These are phyloP conservation scores for Amanita phalloides DNA, from an alignment of 768 basidiomycete genomes.

Conservation along the genomic window DNA sequence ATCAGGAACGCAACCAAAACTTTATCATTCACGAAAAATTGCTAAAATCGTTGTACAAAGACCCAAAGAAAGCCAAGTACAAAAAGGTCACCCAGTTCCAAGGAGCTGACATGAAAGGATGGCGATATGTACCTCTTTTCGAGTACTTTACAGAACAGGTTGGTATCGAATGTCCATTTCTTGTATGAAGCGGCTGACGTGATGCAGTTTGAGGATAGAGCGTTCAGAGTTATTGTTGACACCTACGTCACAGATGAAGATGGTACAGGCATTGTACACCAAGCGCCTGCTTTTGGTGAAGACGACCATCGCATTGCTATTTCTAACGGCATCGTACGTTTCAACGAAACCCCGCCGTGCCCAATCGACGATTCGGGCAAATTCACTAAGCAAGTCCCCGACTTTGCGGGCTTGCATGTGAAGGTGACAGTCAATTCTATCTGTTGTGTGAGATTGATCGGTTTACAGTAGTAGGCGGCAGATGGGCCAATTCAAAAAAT, in stretches of 20 bases:
- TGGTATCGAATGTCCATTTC: conserved; percentile 1
- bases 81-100: conserved; percentile 85
- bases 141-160: conserved; percentile 96
- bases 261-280: conserved; percentile 98
- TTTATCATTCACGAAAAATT: conserved; percentile 89
- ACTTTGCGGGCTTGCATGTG: conserved; percentile 81
- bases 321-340: conserved; percentile 68
- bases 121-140: conserved; percentile 91
- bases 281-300: conserved; percentile 97
- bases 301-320: conserved; percentile 95
- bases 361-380: conserved; percentile 85
- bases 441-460: conserved; percentile 1
- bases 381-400: conserved; percentile 84
- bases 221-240: conserved; percentile 83
- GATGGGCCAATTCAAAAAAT: conserved; percentile 91
- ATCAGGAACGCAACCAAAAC: conserved; percentile 74
- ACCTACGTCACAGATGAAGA: conserved; percentile 89
- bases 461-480: conserved; percentile 48
- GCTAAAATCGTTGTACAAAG: conserved; percentile 85
- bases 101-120: conserved; percentile 90
- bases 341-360: conserved; percentile 93
- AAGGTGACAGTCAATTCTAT: conserved; percentile 47
- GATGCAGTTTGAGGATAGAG: conserved; percentile 76
- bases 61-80: conserved; percentile 93
- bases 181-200: not conserved